These are phyloP conservation scores for Acer campestre DNA, from an alignment of 345 rosid species.

Conservation along the genomic window DNA sequence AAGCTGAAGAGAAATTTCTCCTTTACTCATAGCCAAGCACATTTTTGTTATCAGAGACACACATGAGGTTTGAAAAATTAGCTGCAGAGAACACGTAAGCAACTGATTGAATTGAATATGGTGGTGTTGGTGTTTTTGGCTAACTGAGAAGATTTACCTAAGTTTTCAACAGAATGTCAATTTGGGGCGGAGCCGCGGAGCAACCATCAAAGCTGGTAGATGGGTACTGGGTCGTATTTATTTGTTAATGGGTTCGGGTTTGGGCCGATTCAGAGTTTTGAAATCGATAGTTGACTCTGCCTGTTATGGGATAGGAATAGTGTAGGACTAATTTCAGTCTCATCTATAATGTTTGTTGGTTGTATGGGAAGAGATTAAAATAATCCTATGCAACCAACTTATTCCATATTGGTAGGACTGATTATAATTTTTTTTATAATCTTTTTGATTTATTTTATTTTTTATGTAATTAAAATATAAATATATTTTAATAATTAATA, in stretches of 20 bases:
- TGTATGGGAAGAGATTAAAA: no score
- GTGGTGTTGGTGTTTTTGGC: background rate
- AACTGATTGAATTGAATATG: background rate
- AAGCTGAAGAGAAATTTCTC: slow-evolving; percentile 1
- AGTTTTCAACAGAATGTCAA: slow-evolving; percentile 6
- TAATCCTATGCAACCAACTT: no score
- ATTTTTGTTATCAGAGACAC: background rate
- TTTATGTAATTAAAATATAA: no score
- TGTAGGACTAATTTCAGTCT: no score
- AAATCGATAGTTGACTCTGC: no score
- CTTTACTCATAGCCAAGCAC: background rate
- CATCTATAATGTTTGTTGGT: no score
- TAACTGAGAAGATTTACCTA: background rate
- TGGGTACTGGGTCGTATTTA: background rate
- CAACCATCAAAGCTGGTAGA: background rate
- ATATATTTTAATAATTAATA: no score
- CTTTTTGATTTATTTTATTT: no score
- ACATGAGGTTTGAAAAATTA: background rate
- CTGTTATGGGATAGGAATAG: no score
- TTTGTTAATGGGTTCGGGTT: background rate
- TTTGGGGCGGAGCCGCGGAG: background rate
- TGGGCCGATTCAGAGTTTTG: no score
- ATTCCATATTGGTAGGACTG: no score
- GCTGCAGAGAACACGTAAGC: background rate
- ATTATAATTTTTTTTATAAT: no score